Conservation (phyloP, 106 monocot genomes). For the Allium fistulosum region DNA sequence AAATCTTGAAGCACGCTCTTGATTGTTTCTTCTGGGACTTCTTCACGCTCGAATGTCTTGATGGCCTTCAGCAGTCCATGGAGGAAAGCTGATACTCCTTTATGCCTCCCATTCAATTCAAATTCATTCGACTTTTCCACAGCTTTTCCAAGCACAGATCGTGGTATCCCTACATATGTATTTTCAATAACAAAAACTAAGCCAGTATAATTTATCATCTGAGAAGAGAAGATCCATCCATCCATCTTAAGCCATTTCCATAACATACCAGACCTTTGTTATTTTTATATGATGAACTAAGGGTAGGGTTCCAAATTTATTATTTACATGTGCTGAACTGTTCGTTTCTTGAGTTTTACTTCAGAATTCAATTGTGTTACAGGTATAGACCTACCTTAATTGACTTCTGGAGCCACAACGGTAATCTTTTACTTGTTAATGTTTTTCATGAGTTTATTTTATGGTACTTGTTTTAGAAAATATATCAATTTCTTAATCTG, state of each 20-base stretch:
- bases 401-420: too few species aligned
- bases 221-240: too few species aligned
- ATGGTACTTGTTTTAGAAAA: too few species aligned
- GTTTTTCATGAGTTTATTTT: too few species aligned
- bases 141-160: slow-evolving; percentile 68
- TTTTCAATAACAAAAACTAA: not conserved
- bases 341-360: not conserved
- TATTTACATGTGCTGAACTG: not conserved
- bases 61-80: slow-evolving; percentile 16
- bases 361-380: not conserved
- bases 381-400: too few species aligned
- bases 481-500: too few species aligned
- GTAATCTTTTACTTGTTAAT: too few species aligned
- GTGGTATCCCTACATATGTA: slow-evolving; percentile 68
- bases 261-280: not conserved
- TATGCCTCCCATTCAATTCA: slow-evolving; percentile 40
- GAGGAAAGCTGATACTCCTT: slow-evolving; percentile 13
- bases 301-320: not conserved
- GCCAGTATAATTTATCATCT: not conserved
- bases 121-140: slow-evolving; percentile 66
- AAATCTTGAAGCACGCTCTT: slow-evolving; percentile 25
- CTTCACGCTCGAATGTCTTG: slow-evolving; percentile 10
- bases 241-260: not conserved
- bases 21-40: slow-evolving; percentile 4
- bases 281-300: not conserved